phyloP scores from a whole-genome alignment of 371 early-diverging fungal genomes.

The Mucor lusitanicus region DNA sequence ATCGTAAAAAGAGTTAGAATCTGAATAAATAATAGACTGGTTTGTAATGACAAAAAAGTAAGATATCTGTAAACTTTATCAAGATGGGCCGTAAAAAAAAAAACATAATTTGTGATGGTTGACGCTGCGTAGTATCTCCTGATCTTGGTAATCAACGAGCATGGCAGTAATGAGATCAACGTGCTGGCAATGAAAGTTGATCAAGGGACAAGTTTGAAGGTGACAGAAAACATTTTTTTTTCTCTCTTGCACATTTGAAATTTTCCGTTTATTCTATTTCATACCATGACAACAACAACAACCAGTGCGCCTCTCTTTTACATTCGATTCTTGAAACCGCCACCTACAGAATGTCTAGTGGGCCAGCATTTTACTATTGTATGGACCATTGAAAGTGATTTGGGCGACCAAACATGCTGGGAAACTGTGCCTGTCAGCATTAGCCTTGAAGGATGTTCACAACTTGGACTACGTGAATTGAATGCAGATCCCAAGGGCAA shows the following conservation, averaged over 20 bases:
- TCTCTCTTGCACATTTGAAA: not conserved
- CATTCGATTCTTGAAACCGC: conserved; percentile 46
- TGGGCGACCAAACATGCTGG: conserved; percentile 41
- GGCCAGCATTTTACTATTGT: conserved; percentile 45
- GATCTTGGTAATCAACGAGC: too few relatives aligned
- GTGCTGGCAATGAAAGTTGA: not conserved
- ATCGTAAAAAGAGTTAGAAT: too few relatives aligned
- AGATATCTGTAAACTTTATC: too few relatives aligned
- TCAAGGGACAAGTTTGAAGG: not conserved
- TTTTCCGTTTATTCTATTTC: not conserved
- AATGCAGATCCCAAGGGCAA: conserved; percentile 9
- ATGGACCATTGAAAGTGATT: conserved; percentile 49
- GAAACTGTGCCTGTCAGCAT: conserved; percentile 24
- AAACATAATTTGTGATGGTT: too few relatives aligned
- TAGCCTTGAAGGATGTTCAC: conserved; percentile 11
- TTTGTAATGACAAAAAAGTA: too few relatives aligned
- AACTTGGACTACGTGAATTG: conserved; percentile 13
- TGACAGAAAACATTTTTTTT: not conserved
- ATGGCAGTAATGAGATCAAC: not conserved
- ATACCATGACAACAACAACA: not conserved
- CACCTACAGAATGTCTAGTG: conserved; percentile 27
- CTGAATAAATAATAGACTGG: too few relatives aligned
- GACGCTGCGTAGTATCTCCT: too few relatives aligned
- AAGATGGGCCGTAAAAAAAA: too few relatives aligned
- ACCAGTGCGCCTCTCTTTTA: conserved; percentile 27